These are phyloP conservation scores for Phytophthora sansomeana DNA, from an alignment of 352 stramenopile species.

Conservation along the genomic window DNA sequence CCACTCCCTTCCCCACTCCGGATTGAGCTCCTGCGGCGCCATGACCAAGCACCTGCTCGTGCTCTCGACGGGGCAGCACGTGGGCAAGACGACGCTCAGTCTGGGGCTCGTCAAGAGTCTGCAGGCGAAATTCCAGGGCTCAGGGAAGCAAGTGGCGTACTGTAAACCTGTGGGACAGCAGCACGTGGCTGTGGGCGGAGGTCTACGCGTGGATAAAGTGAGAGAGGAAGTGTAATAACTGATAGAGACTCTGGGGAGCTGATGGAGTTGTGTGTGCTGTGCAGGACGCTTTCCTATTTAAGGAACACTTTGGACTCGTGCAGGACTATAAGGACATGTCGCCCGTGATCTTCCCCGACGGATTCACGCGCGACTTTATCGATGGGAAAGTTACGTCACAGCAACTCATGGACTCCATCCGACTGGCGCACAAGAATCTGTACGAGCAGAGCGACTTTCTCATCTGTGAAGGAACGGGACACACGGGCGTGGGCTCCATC, in stretches of 20 bases:
- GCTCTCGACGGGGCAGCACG: constrained; percentile 95
- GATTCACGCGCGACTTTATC: constrained; percentile 97
- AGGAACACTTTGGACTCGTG: constrained; percentile 96
- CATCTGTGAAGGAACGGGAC: constrained; percentile 95
- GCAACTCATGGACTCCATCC: constrained; percentile 85
- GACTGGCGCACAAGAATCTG: constrained; percentile 82
- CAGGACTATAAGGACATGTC: constrained; percentile 98
- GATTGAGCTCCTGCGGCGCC: neutral
- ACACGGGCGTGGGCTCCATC: constrained; percentile 92
- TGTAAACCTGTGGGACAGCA: constrained; percentile 98
- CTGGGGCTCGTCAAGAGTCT: constrained; percentile 95
- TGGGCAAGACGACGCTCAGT: constrained; percentile 97
- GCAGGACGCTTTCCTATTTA: constrained; percentile 95
- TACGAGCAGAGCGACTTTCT: constrained; percentile 91
- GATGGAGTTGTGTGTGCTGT: neutral
- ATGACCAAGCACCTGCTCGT: constrained; percentile 87
- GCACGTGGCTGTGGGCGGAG: constrained; percentile 83
- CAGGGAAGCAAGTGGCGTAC: constrained; percentile 83
- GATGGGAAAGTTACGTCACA: constrained; percentile 94
- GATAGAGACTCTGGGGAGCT: neutral
- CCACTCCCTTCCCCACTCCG: neutral
- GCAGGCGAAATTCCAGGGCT: constrained; percentile 88
- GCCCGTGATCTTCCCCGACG: constrained; percentile 96
- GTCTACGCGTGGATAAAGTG: constrained; percentile 91
- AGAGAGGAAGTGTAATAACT: no score